Evolutionary conservation across 2,329 filamentous ascomycete species (phyloP), one percentile per base, ranked within the genome.

Genomic region (Fusarium hostae): DNA sequence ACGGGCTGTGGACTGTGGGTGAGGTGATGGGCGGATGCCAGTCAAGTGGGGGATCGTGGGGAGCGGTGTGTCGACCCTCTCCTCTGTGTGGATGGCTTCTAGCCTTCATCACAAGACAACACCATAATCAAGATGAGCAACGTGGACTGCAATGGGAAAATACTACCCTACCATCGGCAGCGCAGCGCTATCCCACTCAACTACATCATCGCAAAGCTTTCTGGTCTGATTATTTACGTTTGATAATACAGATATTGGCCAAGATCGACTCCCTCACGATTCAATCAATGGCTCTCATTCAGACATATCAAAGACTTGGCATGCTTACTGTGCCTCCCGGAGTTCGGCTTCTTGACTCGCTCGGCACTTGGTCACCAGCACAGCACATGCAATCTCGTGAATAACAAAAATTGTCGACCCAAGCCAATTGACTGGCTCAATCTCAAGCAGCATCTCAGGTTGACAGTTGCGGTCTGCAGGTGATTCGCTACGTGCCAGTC

Each of bases 41-140:
- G 48, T 52, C 50, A 57, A 65, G 71, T 74, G 72, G 74, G 74
- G 72, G 68, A 48, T 43, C 74, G 72, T 75, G 74, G 70, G 72
- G 72, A 75, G 74, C 74, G 74, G 74, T 76, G 74, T 75, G 68
- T 71, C 44, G 52, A 59, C 48, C 32, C 56, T 64, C 30, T 30
- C 52, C 66, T 66, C 59, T 72, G 67, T 75, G 48, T 71, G 72
- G 62, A 72, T 74, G 61, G 72, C 70, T 59, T 67, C 16, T 26
- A 41, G n/a, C 22, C 50, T 65, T 74, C 65, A 74, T 67, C 43
- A 58, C 55, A 55, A 63, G 66, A 68, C 59, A 40, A 60, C 52
- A 66, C 56, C 45, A 54, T 62, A 58, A 55, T 41, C 63, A 63
- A 61, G 60, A 55, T 56, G 56, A 60, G 55, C 57, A 70, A 74